Conservation (phyloP, 805 yeast species). For the Pichia occidentalis region DNA sequence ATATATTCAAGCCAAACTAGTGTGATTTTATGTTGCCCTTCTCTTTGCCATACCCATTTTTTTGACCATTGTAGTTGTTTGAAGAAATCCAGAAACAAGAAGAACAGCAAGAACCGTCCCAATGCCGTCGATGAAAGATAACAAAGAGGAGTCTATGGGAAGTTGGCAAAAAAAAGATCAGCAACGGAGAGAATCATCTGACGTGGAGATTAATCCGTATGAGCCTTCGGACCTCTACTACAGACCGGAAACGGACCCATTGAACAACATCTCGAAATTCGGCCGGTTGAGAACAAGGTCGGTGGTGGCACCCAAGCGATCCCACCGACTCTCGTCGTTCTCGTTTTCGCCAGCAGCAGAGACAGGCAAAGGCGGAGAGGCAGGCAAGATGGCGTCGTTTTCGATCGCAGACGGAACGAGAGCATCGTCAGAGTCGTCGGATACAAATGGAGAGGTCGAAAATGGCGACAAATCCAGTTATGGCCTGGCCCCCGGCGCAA, state of each 20-base stretch:
- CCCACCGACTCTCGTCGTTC: too few relatives aligned
- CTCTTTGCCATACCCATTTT: too few relatives aligned
- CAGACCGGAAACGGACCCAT: slow-evolving; percentile 55
- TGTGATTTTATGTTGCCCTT: too few relatives aligned
- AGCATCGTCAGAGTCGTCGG: too few relatives aligned
- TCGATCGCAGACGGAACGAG: too few relatives aligned
- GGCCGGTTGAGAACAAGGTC: slow-evolving; percentile 53
- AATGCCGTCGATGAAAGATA: slow-evolving; percentile 1
- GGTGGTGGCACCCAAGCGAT: slow-evolving; percentile 26
- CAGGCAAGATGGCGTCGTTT: too few relatives aligned
- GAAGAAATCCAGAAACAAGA: too few relatives aligned
- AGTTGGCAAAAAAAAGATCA: not conserved
- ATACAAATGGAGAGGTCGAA: not conserved
- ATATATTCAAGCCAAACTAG: too few relatives aligned
- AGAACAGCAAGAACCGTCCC: not conserved
- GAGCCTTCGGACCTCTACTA: slow-evolving; percentile 66
- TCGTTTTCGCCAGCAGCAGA: too few relatives aligned
- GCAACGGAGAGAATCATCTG: slow-evolving; percentile 32
- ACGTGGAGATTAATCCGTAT: slow-evolving; percentile 59
- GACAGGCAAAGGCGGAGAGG: too few relatives aligned
- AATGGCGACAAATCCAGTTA: not conserved
- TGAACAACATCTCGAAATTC: slow-evolving; percentile 35
- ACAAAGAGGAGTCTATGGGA: not conserved
- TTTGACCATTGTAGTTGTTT: too few relatives aligned
- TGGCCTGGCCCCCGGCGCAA: too few relatives aligned